Conservation (phyloP, 768 basidiomycete species). For the Pisolithus albus region DNA sequence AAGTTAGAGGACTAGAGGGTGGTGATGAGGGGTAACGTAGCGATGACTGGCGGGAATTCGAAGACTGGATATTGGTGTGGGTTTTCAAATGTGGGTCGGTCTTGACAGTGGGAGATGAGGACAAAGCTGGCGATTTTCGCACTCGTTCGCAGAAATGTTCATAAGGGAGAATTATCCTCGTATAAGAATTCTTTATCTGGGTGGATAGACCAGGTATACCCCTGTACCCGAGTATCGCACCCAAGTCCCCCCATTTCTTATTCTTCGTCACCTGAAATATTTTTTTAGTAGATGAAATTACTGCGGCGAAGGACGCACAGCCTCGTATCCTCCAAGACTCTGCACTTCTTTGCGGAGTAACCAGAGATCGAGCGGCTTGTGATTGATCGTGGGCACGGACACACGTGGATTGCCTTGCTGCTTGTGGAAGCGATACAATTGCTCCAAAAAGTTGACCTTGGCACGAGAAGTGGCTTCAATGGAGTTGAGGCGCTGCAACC, state of each 20-base stretch:
- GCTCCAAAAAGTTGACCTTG: conserved; percentile 95
- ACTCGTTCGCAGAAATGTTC: conserved; percentile 82
- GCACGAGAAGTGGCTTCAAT: conserved; percentile 96
- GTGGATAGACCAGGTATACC: conserved; percentile 77
- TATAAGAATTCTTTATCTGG: conserved; percentile 86
- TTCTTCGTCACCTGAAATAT: conserved; percentile 62
- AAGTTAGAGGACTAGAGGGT: conserved; percentile 70
- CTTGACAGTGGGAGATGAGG: conserved; percentile 31
- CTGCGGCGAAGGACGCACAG: conserved; percentile 43
- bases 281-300: conserved; percentile 23
- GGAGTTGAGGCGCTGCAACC: conserved; percentile 89
- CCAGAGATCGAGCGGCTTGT: conserved; percentile 92
- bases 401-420: conserved; percentile 90
- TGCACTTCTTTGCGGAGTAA: conserved; percentile 87
- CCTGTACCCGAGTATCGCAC: conserved; percentile 74
- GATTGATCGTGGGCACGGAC: conserved; percentile 89
- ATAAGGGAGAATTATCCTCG: conserved; percentile 90
- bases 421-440: conserved; percentile 92
- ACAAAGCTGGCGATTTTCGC: conserved; percentile 51
- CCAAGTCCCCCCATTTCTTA: conserved; percentile 87
- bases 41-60: conserved; percentile 33
- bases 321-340: conserved; percentile 80
- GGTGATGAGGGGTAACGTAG: conserved; percentile 46
- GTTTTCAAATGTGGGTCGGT: conserved; percentile 50
- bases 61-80: conserved; percentile 41